Evolutionary conservation across 1,139 yeast genomes (phyloP), one percentile per base, ranked within the genome.

Genomic region (Geotrichum phurueaensis): DNA sequence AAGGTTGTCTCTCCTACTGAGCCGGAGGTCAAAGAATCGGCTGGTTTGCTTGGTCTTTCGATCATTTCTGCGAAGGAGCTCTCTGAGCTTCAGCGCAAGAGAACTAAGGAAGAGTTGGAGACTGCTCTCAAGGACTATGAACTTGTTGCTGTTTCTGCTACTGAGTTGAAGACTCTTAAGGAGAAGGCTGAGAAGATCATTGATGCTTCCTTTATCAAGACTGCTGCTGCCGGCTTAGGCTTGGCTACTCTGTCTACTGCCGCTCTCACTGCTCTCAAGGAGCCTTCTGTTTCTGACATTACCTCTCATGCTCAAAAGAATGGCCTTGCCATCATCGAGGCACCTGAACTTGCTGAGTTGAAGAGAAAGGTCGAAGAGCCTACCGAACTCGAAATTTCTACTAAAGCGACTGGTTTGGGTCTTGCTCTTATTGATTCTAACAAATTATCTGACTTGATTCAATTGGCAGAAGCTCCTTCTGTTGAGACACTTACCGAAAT

Each of bases 91-190:
- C 57, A 64, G 54, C 62, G 66, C 25, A 60, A 67, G 52, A 55
- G 75, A 60, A 65, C 70, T 1, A 63, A 64, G 53, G 71, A 73
- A 5, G 79, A 76, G 49, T 66, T 76, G 43, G 65, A 68, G 18
- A 53, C 49, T 25, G 43, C 50, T 7, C 27, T 56, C 51, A 13
- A 20, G 65, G 45, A 54, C 5, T 48, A 23, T 3, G 63, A 56
- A n/a, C 51, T 53, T 15, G 52, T 51, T 47, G 45, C 53, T 13
- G 13, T 62, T 22, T 49, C 61, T 25, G 15, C 6, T 3, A 36
- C 53, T 29, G 58, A 50, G 33, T 27, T 51, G 51, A 29, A 48
- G 20, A 53, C 53, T n/a, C 53, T 63, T 31, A 29, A 6, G n/a
- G 56, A 43, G 36, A 43, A 52, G 12, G n/a, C 47, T 36, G 52